phyloP scores from a whole-genome alignment of 2,329 filamentous ascomycete species.

The Aspergillus sp. region DNA sequence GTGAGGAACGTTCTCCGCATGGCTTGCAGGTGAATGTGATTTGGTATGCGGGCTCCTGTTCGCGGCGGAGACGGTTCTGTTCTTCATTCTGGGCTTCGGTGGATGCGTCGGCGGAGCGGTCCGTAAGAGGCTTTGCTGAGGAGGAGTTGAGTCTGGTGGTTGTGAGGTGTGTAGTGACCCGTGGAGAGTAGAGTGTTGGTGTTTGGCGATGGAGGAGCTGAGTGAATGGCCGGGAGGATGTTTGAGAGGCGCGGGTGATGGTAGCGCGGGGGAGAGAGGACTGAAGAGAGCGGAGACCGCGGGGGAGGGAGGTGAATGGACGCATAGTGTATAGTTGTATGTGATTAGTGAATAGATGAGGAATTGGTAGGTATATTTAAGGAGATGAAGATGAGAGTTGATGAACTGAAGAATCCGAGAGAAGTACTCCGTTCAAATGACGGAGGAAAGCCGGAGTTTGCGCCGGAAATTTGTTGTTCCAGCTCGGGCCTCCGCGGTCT shows the following conservation, averaged over 20 bases:
- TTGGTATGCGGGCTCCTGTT: constrained; percentile 70
- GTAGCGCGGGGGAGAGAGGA: constrained; percentile 16
- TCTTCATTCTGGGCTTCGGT: constrained; percentile 37
- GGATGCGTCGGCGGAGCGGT: constrained; percentile 28
- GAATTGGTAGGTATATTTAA: not conserved
- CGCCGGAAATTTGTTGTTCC: constrained; percentile 32
- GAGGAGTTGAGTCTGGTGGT: constrained; percentile 35
- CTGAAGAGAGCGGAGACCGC: constrained; percentile 26
- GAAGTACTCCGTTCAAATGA: not conserved
- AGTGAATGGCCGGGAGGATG: constrained; percentile 25
- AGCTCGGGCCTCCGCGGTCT: constrained; percentile 23
- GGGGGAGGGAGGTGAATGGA: constrained; percentile 18
- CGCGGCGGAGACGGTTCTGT: constrained; percentile 38
- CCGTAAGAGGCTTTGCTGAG: constrained; percentile 31
- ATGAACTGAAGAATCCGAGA: not conserved
- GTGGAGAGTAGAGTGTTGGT: constrained; percentile 5
- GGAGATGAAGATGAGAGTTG: not conserved
- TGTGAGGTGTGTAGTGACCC: constrained; percentile 9
- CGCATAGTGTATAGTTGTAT: constrained; percentile 21
- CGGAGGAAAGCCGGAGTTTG: constrained; percentile 14
- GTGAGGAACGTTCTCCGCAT: constrained; percentile 76
- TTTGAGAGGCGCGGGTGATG: constrained; percentile 14
- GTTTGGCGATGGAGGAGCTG: constrained; percentile 20
- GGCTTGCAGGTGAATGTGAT: constrained; percentile 92
- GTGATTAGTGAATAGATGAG: not conserved